These are phyloP conservation scores for Chytriomyces sp. DNA, from an alignment of 192 early-diverging fungal species.

Conservation along the genomic window DNA sequence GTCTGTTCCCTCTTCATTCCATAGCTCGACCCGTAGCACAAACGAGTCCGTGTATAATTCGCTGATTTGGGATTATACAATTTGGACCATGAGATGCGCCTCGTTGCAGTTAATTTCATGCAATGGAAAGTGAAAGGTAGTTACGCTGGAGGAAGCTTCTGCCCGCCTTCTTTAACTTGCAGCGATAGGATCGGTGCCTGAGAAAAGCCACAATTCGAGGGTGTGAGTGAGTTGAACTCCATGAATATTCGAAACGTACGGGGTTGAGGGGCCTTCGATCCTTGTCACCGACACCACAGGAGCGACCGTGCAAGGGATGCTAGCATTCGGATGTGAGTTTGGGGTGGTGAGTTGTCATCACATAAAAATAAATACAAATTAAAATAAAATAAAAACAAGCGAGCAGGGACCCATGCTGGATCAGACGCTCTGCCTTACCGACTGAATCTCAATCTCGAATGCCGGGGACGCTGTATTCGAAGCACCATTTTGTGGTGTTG, in stretches of 20 bases:
- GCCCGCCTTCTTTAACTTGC: slow-evolving; percentile 20
- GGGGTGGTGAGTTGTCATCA: neutral
- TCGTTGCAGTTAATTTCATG: neutral
- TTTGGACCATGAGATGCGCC: neutral
- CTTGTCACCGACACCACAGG: slow-evolving; percentile 30
- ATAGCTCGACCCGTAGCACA: slow-evolving; percentile 25
- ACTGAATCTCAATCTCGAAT: neutral
- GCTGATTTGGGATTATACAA: neutral
- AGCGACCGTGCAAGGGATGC: slow-evolving; percentile 27
- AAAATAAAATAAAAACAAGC: neutral
- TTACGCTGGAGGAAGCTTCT: slow-evolving; percentile 21
- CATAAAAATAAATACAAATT: neutral
- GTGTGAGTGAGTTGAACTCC: neutral
- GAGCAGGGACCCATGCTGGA: no score
- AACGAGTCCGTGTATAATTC: slow-evolving; percentile 31
- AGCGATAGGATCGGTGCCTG: slow-evolving; percentile 28
- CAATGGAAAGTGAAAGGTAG: neutral
- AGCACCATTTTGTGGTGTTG: no score
- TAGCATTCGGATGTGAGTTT: neutral
- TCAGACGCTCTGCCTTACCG: neutral
- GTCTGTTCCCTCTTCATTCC: slow-evolving; percentile 30
- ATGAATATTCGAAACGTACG: neutral
- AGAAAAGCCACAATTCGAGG: neutral
- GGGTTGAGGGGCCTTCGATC: slow-evolving; percentile 26
- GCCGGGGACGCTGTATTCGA: neutral